Base-by-base conservation (phyloP, 73 alveolate genomes). In the Paraurostyla sp. region DNA sequence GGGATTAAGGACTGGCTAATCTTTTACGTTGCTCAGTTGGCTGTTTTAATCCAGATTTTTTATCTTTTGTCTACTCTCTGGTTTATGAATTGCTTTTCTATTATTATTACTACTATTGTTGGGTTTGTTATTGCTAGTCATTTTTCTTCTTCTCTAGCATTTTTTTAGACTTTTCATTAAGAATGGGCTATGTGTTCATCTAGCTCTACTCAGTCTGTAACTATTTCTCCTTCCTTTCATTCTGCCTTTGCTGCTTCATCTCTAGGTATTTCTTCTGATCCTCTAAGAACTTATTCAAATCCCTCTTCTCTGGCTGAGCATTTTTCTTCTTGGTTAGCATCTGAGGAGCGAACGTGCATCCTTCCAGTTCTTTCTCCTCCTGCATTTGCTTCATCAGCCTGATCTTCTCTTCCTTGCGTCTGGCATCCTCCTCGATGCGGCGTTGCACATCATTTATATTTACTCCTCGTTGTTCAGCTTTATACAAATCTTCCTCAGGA, bases 261-360 rank as follows among this genome's bases (percentile, higher is more conserved):
- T 85, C 93, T 50, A 22, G 22, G 52, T 65, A 85, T 35, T 71
- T n/a, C 88, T 85, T 41, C 42, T 85, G 40, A 43, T 85, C 93
- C 71, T 69, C 87, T n/a, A 85, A 54, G 71, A 85, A 85, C 88
- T 85, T 52, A 48, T 85, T 56, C 2, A 85, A n/a, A 73, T 85
- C 75, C 32, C 93, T 85, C 78, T 80, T 85, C 58, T 83, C 58
- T n/a, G n/a, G n/a, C 38, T 51, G 63, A 11, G 36, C 51, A 48
- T 83, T 38, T 36, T 78, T 78, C 71, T 68, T 57, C 76, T 81
- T 32, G 71, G 80, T 11, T n/a, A 49, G 29, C 71, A 85, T 78
- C 25, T 25, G 0, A 15, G 93, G 93, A 40, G 88, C 81, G 83
- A 85, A 85, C 0, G 93, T 85, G 62, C 93, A 85, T 13, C 88